Evolutionary conservation across 805 yeast species (phyloP).

Genomic region (Candida tibetensis): DNA sequence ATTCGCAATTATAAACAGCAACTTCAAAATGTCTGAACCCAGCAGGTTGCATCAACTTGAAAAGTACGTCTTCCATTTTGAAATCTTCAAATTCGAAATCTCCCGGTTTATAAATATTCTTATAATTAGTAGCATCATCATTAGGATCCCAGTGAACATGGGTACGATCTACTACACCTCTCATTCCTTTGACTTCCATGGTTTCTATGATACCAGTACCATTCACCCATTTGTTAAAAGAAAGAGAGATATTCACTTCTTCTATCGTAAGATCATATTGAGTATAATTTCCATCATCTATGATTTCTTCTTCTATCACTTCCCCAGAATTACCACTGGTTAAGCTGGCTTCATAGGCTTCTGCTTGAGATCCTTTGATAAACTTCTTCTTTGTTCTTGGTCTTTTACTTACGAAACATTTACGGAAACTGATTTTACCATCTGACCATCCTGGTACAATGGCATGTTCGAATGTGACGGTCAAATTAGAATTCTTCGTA

Average conservation of each 20-base stretch:
- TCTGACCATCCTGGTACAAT: conserved; percentile 92
- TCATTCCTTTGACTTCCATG: conserved; percentile 72
- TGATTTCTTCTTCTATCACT: conserved; percentile 31
- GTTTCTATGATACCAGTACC: conserved; percentile 84
- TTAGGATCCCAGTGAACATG: conserved; percentile 79
- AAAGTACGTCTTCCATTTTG: conserved; percentile 78
- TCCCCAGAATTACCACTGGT: conserved; percentile 7
- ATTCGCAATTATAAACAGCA: conserved; percentile 81
- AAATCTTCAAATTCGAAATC: conserved; percentile 90
- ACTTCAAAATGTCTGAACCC: conserved; percentile 82
- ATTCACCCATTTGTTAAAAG: conserved; percentile 82
- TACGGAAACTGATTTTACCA: conserved; percentile 78
- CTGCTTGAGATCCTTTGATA: conserved; percentile 69
- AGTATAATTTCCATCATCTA: conserved; percentile 92
- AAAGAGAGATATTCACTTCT: conserved; percentile 73
- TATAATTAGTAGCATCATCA: conserved; percentile 80
- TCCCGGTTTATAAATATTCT: conserved; percentile 72
- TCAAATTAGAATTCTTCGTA: conserved; percentile 76
- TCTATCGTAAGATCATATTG: conserved; percentile 92
- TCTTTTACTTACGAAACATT: conserved; percentile 81
- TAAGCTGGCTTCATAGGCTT: conserved; percentile 59
- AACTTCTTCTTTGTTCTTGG: conserved; percentile 61
- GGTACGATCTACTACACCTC: conserved; percentile 92
- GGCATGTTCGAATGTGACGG: conserved; percentile 88
- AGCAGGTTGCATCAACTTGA: conserved; percentile 77